Conservation (phyloP, 257 asterid species). For the Solanum megistacrolobum region DNA sequence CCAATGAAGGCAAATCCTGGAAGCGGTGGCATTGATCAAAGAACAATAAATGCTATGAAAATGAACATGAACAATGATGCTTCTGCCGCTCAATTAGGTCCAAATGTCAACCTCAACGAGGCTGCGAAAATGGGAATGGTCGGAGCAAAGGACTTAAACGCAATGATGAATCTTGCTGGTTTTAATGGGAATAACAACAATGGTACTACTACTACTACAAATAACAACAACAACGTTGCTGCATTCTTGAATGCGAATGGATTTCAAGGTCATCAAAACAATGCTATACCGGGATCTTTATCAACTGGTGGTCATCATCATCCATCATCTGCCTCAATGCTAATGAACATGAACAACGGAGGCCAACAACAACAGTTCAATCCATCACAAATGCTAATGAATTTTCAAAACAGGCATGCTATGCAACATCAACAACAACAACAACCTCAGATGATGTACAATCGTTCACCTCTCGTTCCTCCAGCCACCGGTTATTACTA, state of each 20-base stretch:
- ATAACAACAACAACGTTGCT: not conserved
- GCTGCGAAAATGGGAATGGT: constrained; percentile 12
- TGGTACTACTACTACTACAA: too few species aligned
- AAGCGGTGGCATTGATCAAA: constrained; percentile 15
- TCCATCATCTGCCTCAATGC: constrained; percentile 12
- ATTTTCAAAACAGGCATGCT: constrained; percentile 40
- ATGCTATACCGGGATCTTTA: constrained; percentile 11
- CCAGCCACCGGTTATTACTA: constrained; percentile 48
- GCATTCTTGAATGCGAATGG: constrained; percentile 6
- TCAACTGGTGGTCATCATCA: constrained; percentile 22
- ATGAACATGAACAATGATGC: not conserved
- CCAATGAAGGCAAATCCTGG: constrained; percentile 11
- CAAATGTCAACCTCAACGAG: not conserved
- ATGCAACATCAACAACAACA: constrained; percentile 9
- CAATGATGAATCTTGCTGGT: constrained; percentile 67
- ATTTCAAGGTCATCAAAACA: constrained; percentile 8
- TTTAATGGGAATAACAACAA: constrained; percentile 11
- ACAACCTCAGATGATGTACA: constrained; percentile 66
- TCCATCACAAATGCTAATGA: constrained; percentile 38
- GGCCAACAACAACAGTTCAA: constrained; percentile 8
- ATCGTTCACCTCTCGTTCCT: constrained; percentile 42
- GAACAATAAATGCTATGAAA: constrained; percentile 27
- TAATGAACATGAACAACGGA: constrained; percentile 28
- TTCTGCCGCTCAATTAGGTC: constrained; percentile 6
- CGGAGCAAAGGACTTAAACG: constrained; percentile 26